Evolutionary conservation across 2,329 filamentous ascomycete genomes (phyloP).

Genomic region (Aspergillus versicolor): DNA sequence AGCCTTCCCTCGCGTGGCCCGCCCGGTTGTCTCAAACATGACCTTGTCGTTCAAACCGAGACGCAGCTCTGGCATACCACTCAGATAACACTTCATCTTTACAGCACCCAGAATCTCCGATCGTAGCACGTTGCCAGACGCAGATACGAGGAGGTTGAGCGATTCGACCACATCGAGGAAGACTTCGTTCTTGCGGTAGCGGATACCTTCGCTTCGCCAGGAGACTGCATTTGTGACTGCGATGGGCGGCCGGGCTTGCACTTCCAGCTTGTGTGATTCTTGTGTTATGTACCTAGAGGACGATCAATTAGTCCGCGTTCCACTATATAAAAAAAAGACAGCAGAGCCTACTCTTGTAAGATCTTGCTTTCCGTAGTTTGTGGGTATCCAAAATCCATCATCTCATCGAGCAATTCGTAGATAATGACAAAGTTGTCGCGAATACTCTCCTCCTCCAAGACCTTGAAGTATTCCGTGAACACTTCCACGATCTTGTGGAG

Average conservation of each 20-base stretch:
- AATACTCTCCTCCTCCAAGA: conserved; percentile 96
- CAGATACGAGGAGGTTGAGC: conserved; percentile 89
- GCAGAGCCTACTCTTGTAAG: conserved; percentile 69
- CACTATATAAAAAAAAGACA: neutral
- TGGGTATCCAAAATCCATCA: conserved; percentile 99
- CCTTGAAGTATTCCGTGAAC: conserved; percentile 99
- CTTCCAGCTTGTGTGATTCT: conserved; percentile 96
- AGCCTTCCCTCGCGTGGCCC: conserved; percentile 90
- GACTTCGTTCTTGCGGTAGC: conserved; percentile 98
- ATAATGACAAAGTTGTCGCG: conserved; percentile 99
- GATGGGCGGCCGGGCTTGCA: conserved; percentile 93
- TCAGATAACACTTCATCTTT: conserved; percentile 99
- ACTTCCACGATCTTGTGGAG: conserved; percentile 98
- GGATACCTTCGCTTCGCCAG: conserved; percentile 96
- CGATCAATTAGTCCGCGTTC: neutral
- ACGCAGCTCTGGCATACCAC: conserved; percentile 94
- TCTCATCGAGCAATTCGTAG: conserved; percentile 97
- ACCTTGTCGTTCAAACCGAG: conserved; percentile 97
- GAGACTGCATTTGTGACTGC: conserved; percentile 98
- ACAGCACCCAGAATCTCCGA: conserved; percentile 95
- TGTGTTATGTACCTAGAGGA: conserved; percentile 80
- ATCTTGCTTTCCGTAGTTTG: conserved; percentile 99
- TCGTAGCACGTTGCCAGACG: conserved; percentile 90
- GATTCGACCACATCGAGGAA: conserved; percentile 97
- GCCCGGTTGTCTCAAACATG: conserved; percentile 98